Percentiles rank a stretch among this genome's conserved stretches.
phyloP scores from a whole-genome alignment of 331 rosid genomes.

The Pyrus hybrid region DNA sequence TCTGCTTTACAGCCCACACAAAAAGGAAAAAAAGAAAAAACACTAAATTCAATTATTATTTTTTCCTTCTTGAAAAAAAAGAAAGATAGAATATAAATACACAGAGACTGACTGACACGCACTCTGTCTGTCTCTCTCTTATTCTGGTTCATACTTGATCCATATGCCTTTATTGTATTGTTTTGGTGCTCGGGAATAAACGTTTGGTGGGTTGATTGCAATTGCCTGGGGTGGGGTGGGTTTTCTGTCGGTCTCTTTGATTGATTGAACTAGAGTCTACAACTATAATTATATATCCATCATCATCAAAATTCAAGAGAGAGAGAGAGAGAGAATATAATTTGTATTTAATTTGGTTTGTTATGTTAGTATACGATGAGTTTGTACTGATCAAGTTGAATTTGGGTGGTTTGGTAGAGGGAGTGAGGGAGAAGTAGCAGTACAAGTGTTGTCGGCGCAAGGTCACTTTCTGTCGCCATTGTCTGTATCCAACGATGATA shows the following conservation, averaged over 20 bases:
- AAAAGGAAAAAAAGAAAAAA: not conserved
- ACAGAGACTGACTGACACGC: not conserved
- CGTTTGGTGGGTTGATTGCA: conserved; percentile 11
- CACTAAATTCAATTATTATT: not conserved
- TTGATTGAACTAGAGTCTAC: not conserved
- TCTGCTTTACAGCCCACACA: conserved; percentile 90
- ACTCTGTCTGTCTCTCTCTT: not conserved
- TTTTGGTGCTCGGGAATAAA: conserved; percentile 3
- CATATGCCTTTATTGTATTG: not conserved
- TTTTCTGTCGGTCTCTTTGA: conserved; percentile 15
- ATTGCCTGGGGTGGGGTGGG: not conserved
- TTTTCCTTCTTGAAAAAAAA: not conserved
- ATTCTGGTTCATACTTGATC: not conserved
- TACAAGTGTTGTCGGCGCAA: conserved; percentile 66
- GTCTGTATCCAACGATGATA: conserved; percentile 58
- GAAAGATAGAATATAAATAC: not conserved
- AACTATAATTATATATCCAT: too few species aligned
- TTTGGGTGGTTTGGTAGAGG: conserved; percentile 52
- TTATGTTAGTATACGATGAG: not conserved
- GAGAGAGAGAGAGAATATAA: not conserved
- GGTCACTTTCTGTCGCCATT: conserved; percentile 96
- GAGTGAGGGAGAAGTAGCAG: not conserved
- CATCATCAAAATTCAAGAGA: not conserved
- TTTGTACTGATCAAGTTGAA: conserved; percentile 30
- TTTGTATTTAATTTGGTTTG: not conserved